phyloP scores from a whole-genome alignment of 2,329 filamentous ascomycete genomes.

The Alternaria novae-zelandiae region DNA sequence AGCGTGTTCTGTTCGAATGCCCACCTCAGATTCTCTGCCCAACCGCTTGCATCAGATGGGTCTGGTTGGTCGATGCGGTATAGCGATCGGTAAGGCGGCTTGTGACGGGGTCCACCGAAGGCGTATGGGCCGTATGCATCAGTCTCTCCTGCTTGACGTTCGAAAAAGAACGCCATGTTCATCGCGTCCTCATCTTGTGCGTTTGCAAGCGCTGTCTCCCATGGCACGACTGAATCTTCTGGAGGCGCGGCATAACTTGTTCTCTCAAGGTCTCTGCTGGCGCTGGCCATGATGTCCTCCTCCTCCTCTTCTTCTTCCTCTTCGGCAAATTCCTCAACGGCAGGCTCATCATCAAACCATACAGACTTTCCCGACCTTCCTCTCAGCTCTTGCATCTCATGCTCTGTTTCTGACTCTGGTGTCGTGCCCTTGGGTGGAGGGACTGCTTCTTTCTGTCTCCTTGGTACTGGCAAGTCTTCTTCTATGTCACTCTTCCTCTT shows the following conservation, averaged over 20 bases:
- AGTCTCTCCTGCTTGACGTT: conserved; percentile 7
- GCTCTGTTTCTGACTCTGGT: neutral
- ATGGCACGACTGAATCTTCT: neutral
- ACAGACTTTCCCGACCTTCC: neutral
- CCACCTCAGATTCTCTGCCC: conserved; percentile 37
- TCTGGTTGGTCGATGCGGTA: conserved; percentile 16
- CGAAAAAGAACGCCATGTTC: neutral
- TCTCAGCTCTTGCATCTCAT: neutral
- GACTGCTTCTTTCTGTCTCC: neutral
- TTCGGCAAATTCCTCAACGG: neutral
- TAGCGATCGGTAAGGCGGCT: conserved; percentile 26
- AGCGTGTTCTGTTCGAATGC: conserved; percentile 22
- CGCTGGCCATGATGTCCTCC: neutral
- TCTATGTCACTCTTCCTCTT: neutral
- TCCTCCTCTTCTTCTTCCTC: neutral
- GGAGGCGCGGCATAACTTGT: conserved; percentile 11
- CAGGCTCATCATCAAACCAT: neutral
- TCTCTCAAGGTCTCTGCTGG: neutral
- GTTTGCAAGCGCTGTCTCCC: neutral
- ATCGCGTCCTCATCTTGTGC: neutral
- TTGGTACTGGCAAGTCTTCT: neutral
- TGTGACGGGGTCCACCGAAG: conserved; percentile 25
- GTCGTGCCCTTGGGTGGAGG: neutral
- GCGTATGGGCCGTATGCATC: conserved; percentile 20
- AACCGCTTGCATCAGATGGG: conserved; percentile 23